Evolutionary conservation across 495 filamentous ascomycete genomes (phyloP).

Genomic region (Margaritispora aquatica): DNA sequence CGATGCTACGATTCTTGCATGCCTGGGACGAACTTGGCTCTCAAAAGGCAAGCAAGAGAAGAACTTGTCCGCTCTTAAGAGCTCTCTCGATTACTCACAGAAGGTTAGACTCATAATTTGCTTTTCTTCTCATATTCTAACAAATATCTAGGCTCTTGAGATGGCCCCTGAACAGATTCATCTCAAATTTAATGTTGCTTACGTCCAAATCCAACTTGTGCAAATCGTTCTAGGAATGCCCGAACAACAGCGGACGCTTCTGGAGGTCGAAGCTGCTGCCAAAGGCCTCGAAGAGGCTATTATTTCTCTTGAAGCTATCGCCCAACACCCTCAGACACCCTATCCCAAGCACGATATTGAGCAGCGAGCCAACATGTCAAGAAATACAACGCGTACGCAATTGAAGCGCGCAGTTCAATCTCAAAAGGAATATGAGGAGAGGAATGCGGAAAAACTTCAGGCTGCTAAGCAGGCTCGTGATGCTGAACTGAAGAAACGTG

Average conservation of each 20-base stretch:
- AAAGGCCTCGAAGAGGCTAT: slow-evolving; percentile 89
- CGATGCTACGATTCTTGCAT: slow-evolving; percentile 79
- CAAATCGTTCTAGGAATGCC: slow-evolving; percentile 67
- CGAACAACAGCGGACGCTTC: slow-evolving; percentile 68
- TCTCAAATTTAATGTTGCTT: slow-evolving; percentile 96
- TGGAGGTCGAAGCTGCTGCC: slow-evolving; percentile 55
- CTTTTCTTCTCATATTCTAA: slow-evolving; percentile 10
- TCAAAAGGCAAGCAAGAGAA: slow-evolving; percentile 78
- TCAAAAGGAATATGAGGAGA: slow-evolving; percentile 88
- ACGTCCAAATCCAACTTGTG: slow-evolving; percentile 91
- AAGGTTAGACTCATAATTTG: slow-evolving; percentile 38
- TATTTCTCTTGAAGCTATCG: slow-evolving; percentile 70
- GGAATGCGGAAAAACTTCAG: slow-evolving; percentile 77
- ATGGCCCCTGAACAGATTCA: slow-evolving; percentile 77
- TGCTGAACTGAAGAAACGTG: slow-evolving; percentile 64
- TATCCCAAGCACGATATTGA: slow-evolving; percentile 88
- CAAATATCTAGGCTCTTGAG: slow-evolving; percentile 56
- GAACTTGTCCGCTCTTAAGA: slow-evolving; percentile 73
- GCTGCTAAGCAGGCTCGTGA: slow-evolving; percentile 71
- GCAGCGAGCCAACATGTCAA: slow-evolving; percentile 92
- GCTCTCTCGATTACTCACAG: slow-evolving; percentile 78
- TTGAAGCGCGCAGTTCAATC: slow-evolving; percentile 75
- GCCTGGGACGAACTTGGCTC: slow-evolving; percentile 91
- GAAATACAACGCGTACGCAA: slow-evolving; percentile 87
- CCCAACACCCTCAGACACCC: slow-evolving; percentile 74